Evolutionary conservation across 345 rosid species (phyloP).

Genomic region (Acer negundo): DNA sequence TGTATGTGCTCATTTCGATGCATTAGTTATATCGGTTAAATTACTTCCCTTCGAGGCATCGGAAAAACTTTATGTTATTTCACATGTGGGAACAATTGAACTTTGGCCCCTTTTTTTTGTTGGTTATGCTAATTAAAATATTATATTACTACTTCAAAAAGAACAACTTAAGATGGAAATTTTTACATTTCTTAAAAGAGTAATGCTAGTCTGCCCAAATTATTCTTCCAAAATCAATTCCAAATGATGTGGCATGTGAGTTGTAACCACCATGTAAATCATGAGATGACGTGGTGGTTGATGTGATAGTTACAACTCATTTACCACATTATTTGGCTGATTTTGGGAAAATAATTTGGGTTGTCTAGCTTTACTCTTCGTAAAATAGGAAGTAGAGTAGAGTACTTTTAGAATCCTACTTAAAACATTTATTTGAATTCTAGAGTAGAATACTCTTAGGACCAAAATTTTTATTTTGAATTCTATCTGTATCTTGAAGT

Average conservation of each 20-base stretch:
- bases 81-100: not conserved
- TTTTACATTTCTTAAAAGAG: not conserved
- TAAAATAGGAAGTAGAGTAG: not conserved
- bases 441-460: no score
- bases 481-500: not conserved
- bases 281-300: no score
- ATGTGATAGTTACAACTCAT: no score
- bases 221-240: no score
- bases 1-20: not conserved
- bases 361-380: no score
- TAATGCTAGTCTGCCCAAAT: no score
- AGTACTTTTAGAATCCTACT: not conserved
- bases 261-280: no score
- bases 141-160: not conserved
- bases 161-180: not conserved
- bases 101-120: not conserved
- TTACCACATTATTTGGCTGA: no score
- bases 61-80: not conserved
- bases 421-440: not conserved
- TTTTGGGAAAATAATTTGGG: no score
- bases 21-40: not conserved
- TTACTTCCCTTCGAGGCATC: not conserved
- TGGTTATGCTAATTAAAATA: not conserved
- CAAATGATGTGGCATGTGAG: no score
- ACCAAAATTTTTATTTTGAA: not conserved